These are phyloP conservation scores for Sordaria brevicollis DNA, from an alignment of 495 filamentous ascomycete species.

Conservation along the genomic window DNA sequence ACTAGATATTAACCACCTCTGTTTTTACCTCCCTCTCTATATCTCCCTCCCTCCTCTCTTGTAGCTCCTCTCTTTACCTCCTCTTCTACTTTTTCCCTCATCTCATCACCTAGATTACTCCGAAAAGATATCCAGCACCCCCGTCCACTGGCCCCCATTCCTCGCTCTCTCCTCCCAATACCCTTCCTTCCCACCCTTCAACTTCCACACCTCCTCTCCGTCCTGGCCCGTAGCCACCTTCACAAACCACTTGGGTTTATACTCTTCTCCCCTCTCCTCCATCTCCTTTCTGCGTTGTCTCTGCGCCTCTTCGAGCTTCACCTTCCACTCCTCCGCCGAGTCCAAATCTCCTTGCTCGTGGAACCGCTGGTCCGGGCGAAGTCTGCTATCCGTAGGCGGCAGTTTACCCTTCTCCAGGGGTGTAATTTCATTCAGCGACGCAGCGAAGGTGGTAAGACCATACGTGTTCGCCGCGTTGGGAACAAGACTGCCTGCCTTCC, in stretches of 20 bases:
- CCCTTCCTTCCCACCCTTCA: slow-evolving; percentile 69
- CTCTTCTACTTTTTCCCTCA: not conserved
- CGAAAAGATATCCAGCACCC: slow-evolving; percentile 60
- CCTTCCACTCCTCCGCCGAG: slow-evolving; percentile 73
- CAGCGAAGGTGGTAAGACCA: slow-evolving; percentile 80
- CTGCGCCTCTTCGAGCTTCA: slow-evolving; percentile 76
- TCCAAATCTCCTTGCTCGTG: slow-evolving; percentile 76
- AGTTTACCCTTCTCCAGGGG: slow-evolving; percentile 59
- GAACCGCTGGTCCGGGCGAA: slow-evolving; percentile 88
- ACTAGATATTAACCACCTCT: not conserved
- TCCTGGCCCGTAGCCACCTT: slow-evolving; percentile 41
- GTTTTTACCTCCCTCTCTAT: too few species aligned
- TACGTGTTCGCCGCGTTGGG: slow-evolving; percentile 67
- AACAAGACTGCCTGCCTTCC: slow-evolving; percentile 67
- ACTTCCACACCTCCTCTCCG: slow-evolving; percentile 68
- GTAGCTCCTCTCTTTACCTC: too few species aligned
- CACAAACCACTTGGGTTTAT: slow-evolving; percentile 76
- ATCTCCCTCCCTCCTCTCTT: too few species aligned
- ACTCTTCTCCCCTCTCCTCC: slow-evolving; percentile 60
- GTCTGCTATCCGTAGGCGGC: slow-evolving; percentile 68
- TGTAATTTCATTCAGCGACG: slow-evolving; percentile 80
- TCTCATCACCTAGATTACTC: not conserved
- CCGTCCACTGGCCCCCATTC: slow-evolving; percentile 50
- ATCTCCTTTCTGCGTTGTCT: slow-evolving; percentile 60
- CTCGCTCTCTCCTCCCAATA: slow-evolving; percentile 83